Evolutionary conservation across 2,329 filamentous ascomycete species (phyloP), one percentile per base, ranked within the genome.

Genomic region (Apiospora kogelbergensis): DNA sequence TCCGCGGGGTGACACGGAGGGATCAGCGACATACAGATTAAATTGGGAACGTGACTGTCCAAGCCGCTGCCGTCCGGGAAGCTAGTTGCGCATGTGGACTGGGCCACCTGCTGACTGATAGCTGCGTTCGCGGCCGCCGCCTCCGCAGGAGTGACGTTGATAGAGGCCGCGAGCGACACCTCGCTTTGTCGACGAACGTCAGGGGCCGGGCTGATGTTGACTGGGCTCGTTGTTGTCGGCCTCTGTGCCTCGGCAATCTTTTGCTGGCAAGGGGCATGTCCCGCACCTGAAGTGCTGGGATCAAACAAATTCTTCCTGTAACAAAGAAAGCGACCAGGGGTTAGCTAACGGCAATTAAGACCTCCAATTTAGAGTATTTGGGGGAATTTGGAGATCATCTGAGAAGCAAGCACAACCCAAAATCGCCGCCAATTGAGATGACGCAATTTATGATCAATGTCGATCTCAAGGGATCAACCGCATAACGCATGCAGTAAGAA

Each of bases 11-110:
- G 65, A 68, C 65, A 65, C 71, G 67, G 63, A 66, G 33, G 40
- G 53, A 67, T 66, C 33, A 37, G 60, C 42, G 66, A 82, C 84
- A 83, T 82, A 86, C 84, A 84, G 72, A 84, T 79, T 74, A 84
- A 79, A 76, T 84, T 82, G 72, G 84, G 81, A 69, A 83, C 80
- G 72, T 85, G 84, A 75, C 79, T 80, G 53, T 85, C 82, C 63
- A 79, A 70, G 66, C 74, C 74, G 63, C 68, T 45, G n/a, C 71
- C 72, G 24, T 76, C 74, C 65, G 73, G 63, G 10, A 69, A 64
- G 53, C 53, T 65, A 63, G 37, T 40, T 69, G 69, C n/a, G 65
- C 63, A 53, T 44, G 69, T 22, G 41, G 63, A 33, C 37, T 65
- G 70, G 44, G 72, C 65, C 13, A 66, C 63, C 53, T 60, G 53